These are phyloP conservation scores for Pestalotiopsis sp. DNA, from an alignment of 2,329 filamentous ascomycete species.

Conservation along the genomic window DNA sequence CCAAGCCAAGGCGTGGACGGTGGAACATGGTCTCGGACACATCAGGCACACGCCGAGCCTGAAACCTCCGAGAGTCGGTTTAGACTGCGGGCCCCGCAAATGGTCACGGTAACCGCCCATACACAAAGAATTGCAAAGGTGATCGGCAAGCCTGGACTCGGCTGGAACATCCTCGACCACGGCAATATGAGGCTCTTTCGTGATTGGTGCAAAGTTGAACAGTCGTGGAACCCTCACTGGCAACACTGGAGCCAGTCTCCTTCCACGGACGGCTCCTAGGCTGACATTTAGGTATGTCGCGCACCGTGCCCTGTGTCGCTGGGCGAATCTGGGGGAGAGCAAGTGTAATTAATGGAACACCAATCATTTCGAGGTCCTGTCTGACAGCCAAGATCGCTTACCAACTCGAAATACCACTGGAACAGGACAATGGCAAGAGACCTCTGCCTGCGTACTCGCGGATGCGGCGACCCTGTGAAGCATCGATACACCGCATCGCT, in stretches of 20 bases:
- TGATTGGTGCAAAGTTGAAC: background rate
- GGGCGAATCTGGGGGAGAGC: background rate
- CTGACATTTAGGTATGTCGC: background rate
- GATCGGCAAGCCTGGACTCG: slow-evolving; percentile 13
- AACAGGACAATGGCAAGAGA: background rate
- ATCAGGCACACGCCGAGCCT: background rate
- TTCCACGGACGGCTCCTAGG: background rate
- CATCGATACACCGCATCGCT: slow-evolving; percentile 2
- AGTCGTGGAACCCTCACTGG: background rate
- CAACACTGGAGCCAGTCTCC: too few species aligned
- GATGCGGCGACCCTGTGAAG: background rate
- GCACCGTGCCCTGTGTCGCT: background rate
- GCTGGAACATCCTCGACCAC: slow-evolving; percentile 9
- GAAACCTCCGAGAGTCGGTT: slow-evolving; percentile 5
- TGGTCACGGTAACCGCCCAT: background rate
- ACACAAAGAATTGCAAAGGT: background rate
- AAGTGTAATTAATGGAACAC: slow-evolving; percentile 3
- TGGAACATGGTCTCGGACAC: background rate
- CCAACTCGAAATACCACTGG: background rate
- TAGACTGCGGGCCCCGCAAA: background rate
- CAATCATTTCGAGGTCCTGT: background rate
- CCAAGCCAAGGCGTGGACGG: background rate
- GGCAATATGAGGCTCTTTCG: background rate
- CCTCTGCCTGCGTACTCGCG: background rate
- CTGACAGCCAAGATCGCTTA: slow-evolving; percentile 4